These are phyloP conservation scores for Geotrichum bryndzae DNA, from an alignment of 1,139 yeast species.

Conservation along the genomic window DNA sequence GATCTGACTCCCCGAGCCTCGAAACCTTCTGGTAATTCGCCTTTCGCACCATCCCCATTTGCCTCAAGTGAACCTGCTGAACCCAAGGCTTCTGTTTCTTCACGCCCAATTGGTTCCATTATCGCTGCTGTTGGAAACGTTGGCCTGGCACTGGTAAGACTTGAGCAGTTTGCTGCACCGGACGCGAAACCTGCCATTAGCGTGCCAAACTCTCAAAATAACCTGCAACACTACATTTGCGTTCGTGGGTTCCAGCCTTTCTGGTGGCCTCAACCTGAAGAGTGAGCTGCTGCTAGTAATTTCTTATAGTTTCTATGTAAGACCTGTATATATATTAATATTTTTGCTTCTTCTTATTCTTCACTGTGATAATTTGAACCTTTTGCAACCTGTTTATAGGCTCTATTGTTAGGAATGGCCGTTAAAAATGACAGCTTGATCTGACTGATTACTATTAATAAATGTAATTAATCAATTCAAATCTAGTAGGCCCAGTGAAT, in stretches of 20 bases:
- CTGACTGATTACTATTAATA: no score
- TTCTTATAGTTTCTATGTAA: neutral
- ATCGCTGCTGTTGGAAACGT: slow-evolving; percentile 51
- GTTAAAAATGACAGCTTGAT: no score
- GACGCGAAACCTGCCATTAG: slow-evolving; percentile 31
- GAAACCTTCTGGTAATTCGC: slow-evolving; percentile 5
- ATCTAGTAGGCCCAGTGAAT: no score
- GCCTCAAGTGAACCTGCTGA: slow-evolving; percentile 29
- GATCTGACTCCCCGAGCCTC: slow-evolving; percentile 13
- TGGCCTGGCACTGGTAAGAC: slow-evolving; percentile 59
- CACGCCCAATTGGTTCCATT: slow-evolving; percentile 45
- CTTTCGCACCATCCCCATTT: slow-evolving; percentile 24
- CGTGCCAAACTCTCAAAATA: slow-evolving; percentile 25
- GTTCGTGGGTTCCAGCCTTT: slow-evolving; percentile 51
- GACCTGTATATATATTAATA: neutral
- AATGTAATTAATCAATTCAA: no score
- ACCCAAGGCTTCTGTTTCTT: slow-evolving; percentile 8
- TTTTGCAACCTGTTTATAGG: no score
- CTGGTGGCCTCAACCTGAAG: slow-evolving; percentile 53
- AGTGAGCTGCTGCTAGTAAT: neutral
- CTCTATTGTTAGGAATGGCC: no score
- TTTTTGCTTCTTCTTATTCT: neutral
- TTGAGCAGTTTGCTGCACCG: slow-evolving; percentile 42
- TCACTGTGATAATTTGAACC: neutral
- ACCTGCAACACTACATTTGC: slow-evolving; percentile 33